phyloP scores from a whole-genome alignment of 2,329 filamentous ascomycete genomes.

The Aspergillus neoniger region DNA sequence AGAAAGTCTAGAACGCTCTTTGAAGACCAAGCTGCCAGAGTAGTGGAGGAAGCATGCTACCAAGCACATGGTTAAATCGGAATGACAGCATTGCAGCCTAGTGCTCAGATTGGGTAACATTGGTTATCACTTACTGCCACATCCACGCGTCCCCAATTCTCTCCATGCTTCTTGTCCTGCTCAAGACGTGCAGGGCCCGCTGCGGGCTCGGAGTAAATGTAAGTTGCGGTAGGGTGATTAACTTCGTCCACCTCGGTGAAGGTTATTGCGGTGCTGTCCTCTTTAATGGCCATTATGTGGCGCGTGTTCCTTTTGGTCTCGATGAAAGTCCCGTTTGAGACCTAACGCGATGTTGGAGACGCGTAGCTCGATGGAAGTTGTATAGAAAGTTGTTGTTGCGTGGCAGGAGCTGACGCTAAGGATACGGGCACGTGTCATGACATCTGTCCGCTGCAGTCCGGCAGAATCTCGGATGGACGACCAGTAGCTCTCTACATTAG shows the following conservation, averaged over 20 bases:
- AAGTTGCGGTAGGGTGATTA: slow-evolving; percentile 52
- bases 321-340: too few relatives aligned
- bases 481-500: neutral
- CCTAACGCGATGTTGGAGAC: neutral
- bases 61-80: neutral
- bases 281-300: slow-evolving; percentile 19
- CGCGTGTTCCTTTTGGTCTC: neutral
- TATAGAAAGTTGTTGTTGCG: neutral
- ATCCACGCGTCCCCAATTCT: slow-evolving; percentile 47
- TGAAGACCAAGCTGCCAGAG: slow-evolving; percentile 27
- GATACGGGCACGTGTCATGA: slow-evolving; percentile 1
- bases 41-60: slow-evolving; percentile 20
- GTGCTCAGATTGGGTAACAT: too few relatives aligned
- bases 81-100: neutral
- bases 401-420: slow-evolving; percentile 1
- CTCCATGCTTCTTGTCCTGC: slow-evolving; percentile 5
- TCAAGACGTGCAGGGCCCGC: neutral
- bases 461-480: neutral
- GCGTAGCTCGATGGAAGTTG: neutral
- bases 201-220: slow-evolving; percentile 45
- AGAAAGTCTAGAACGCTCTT: slow-evolving; percentile 41
- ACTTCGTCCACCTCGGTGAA: slow-evolving; percentile 51
- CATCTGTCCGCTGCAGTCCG: neutral
- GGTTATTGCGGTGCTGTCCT: slow-evolving; percentile 21
- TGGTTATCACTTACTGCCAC: slow-evolving; percentile 34